Base-by-base conservation (phyloP, 805 yeast species). In the Yamadazyma tumulicola region DNA sequence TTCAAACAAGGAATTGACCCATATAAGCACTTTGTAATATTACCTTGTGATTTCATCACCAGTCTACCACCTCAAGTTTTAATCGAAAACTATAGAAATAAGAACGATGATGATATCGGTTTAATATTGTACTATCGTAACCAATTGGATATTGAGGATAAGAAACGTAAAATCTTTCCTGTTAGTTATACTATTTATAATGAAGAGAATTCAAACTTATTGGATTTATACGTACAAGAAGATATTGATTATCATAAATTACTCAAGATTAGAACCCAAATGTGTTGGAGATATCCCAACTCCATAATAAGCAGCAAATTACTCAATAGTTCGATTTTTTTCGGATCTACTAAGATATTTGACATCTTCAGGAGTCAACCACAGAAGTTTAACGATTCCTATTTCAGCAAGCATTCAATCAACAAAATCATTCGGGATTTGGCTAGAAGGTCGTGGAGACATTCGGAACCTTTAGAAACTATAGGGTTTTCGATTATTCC, bases 31-130 rank as follows among this genome's bases (percentile, higher is more conserved):
- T 81, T 87, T 51, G 85, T 88, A n/a, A 59, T 93, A 20, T 61
- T 93, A 36, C 97, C 97, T 6, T 91, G 97, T 63, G 98, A 94
- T 57, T 85, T 93, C 54, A 69, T 94, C 35, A 88, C 97, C 2
- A 91, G 89, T 54, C 67, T 91, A 24, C 95, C 96, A 3, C 96
- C 97, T 8, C 91, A 85, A 50, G 81, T 82, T 13, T 69, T 93
- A 20, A 77, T 88, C 29, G 95, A 91, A 52, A 84, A 82, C 32
- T 89, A 81, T 56, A 70, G 96, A 50, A 80, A 80, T 45, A 78
- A 80, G 49, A 76, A 74, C 15, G 81, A 75, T 26, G 61, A 67
- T 19, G 86, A 85, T 43, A 58, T 84, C 29, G 93, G 94, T 6
- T 69, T 87, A 61, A 70, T 84, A 23, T 77, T 86, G n/a, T 78